A percentile compares a stretch with the other conserved stretches of the same genome.
Evolutionary conservation across 2,329 filamentous ascomycete genomes (phyloP).

Genomic region (Phaeosphaeria sp.): DNA sequence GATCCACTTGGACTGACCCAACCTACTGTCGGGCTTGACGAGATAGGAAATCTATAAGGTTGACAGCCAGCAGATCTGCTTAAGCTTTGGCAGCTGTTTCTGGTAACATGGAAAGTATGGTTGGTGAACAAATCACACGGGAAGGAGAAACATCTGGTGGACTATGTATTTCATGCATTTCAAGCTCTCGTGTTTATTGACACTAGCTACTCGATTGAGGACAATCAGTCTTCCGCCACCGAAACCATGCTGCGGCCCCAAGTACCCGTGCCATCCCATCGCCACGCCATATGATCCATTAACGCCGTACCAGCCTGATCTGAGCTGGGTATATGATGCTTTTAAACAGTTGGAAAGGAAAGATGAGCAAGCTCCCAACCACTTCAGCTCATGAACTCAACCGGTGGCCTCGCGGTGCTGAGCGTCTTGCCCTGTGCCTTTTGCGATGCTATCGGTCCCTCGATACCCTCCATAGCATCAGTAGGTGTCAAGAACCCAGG

Average conservation of each 20-base stretch:
- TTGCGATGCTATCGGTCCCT: slow-evolving; percentile 43
- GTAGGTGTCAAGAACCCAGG: slow-evolving; percentile 58
- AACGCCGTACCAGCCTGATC: slow-evolving; percentile 37
- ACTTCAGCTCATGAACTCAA: slow-evolving; percentile 47
- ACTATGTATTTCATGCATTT: neutral
- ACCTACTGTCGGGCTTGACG: too few species aligned
- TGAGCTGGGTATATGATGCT: slow-evolving; percentile 9
- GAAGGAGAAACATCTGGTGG: too few species aligned
- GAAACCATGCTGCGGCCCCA: neutral
- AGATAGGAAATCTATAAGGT: too few species aligned
- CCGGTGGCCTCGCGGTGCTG: slow-evolving; percentile 47
- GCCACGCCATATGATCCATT: slow-evolving; percentile 1
- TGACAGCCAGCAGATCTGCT: too few species aligned
- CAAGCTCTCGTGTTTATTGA: neutral
- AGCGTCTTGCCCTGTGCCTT: slow-evolving; percentile 42
- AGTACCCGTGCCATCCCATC: neutral
- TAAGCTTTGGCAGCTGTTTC: too few species aligned
- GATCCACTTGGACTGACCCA: too few species aligned
- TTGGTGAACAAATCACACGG: too few species aligned
- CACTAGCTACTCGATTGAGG: neutral
- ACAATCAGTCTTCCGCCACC: neutral
- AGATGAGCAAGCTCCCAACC: slow-evolving; percentile 4
- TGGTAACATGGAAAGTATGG: too few species aligned
- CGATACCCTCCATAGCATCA: slow-evolving; percentile 49
- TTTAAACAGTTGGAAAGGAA: slow-evolving; percentile 22